phyloP scores from a whole-genome alignment of 148 eudicot genomes.

The Beta vulgaris region DNA sequence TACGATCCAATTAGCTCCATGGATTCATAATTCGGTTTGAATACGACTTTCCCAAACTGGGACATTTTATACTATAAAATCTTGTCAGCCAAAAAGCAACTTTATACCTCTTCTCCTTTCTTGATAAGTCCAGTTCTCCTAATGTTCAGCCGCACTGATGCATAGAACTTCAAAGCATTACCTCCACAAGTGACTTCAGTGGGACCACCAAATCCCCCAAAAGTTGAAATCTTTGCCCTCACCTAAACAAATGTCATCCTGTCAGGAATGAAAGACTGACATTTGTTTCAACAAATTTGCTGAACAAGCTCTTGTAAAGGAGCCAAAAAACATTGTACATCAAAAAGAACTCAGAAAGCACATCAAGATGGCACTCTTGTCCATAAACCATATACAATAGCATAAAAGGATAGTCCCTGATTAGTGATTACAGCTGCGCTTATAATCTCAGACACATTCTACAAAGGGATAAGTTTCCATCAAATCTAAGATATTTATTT shows the following conservation, averaged over 20 bases:
- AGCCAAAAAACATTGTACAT: neutral
- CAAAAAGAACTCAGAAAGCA: neutral
- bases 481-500: neutral
- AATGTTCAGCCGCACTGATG: conserved; percentile 84
- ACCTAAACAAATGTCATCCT: conserved; percentile 41
- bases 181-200: conserved; percentile 97
- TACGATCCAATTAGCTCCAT: too few species aligned
- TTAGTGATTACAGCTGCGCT: neutral
- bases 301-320: neutral
- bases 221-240: conserved; percentile 70
- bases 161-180: conserved; percentile 96
- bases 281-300: neutral
- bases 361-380: neutral
- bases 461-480: neutral
- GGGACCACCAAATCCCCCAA: conserved; percentile 83
- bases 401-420: neutral
- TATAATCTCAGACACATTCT: neutral
- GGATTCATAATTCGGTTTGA: too few species aligned
- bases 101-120: conserved; percentile 93
- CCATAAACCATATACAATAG: neutral
- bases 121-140: conserved; percentile 73
- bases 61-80: too few species aligned
- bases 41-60: too few species aligned
- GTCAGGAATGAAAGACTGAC: conserved; percentile 7
- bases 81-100: neutral